Evolutionary conservation across 2,329 filamentous ascomycete species (phyloP), one percentile per base, ranked within the genome.

Genomic region (Fusarium nygamai): DNA sequence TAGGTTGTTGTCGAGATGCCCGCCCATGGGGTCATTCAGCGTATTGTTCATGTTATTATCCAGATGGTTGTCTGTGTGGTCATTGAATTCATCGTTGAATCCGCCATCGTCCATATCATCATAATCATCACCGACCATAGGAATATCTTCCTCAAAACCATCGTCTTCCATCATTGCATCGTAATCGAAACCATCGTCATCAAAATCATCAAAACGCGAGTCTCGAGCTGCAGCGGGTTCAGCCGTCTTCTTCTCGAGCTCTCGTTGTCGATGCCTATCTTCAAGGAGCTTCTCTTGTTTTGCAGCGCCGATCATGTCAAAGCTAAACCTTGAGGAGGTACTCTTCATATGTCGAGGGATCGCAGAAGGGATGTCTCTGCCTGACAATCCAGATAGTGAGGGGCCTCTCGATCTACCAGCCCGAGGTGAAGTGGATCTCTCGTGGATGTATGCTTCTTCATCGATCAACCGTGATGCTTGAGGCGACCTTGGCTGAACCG

Each of bases 271-370:
- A 80, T 94, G 92, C 54, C 91, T 88, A 75, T 94, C 93, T 80
- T 94, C 94, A 46, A 95, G 84, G 43, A 92, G 80, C 80, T 91
- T 92, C 81, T 92, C 90, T 76, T 91, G 87, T 67, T 89, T 88
- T 20, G 92, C 92, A 11, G 90, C 90, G 10, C 92, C 92, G 22
- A 91, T 89, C 86, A 95, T 93, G 78, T 95, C 93, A 78, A 96
- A 96, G 77, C 93, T 95, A 79, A 96, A 95, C 20, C 93, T 87
- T 0, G 92, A 94, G 0, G 93, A 93, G 17, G 92, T 93, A 80
- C 93, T 95, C 82, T 92, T 92, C 90, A 92, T 92, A 71, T 92
- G 90, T 68, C 84, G 88, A 6, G 90, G 90, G 39, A 92, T 69
- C 3, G 87, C 85, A 12, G 87, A 88, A 5, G 86, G 80, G 4